Evolutionary conservation across 495 filamentous ascomycete genomes (phyloP), one percentile per base, ranked within the genome.

Genomic region (Talaromyces adpressus): DNA sequence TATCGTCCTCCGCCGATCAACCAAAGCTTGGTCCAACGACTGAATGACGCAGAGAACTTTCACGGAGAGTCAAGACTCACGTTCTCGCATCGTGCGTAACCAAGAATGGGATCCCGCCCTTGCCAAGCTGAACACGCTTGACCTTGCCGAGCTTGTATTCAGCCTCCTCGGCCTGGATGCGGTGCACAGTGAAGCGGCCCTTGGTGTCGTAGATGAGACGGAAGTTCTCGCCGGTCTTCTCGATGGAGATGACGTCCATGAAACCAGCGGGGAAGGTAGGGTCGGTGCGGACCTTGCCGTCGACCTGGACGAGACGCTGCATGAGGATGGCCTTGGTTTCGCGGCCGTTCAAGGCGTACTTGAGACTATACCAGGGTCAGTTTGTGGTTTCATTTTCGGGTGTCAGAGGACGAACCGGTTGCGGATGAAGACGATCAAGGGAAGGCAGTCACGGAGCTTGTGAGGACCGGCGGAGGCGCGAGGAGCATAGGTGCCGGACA

Each of bases 61-160:
- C 63, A 16, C 8, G 69, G 68, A 76, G 75, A 75, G 77, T 69
- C 67, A 86, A 87, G 78, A 90, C 93, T 94, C 82, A 97, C 93
- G 95, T 98, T 91, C 94, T 87, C 82, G 95, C 94, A 91, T 98
- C 94, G 88, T 98, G 95, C 91, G 95, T 98, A 90, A 98, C 94
- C 90, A 97, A 96, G 91, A 96, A 98, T 91, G 94, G 94, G 86
- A 98, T 94, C 82, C 93, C 94, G 82, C 94, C 95, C 79, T 91
- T 91, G 85, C 94, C 95, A 72, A 98, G 87, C 85, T 98, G 95
- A 51, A 98, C 94, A 70, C 92, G 86, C 90, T 97, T 97, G 84
- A 98, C 95, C 85, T 98, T 98, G 82, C 92, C 92, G 66, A 98
- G 85, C 89, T 98, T 98, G 89, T 95, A 98, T 84, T 89, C 86